Conservation (phyloP, 1,284 basidiomycete species). For the Apiotrichum montevideense region DNA sequence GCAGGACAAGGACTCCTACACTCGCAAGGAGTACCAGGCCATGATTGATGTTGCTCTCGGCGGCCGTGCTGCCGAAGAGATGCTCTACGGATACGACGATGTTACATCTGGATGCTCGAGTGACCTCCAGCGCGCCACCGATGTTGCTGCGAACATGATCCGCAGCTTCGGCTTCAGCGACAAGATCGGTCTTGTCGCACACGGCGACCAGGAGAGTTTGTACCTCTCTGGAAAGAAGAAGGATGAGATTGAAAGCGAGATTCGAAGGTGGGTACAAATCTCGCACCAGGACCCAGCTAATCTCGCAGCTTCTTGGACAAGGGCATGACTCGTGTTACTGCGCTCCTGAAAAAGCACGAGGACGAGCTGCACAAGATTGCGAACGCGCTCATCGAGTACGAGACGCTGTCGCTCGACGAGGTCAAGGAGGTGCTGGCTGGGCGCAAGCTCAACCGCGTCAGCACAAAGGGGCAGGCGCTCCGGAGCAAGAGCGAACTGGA, state of each 20-base stretch:
- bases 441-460: constrained; percentile 55
- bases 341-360: constrained; percentile 64
- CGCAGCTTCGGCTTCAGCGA: constrained; percentile 72
- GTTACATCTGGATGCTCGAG: constrained; percentile 85
- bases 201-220: constrained; percentile 64
- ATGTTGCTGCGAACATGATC: constrained; percentile 80
- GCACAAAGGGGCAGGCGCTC: constrained; percentile 27
- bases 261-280: constrained; percentile 60
- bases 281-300: background rate
- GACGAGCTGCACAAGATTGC: constrained; percentile 82
- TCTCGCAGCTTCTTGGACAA: constrained; percentile 62
- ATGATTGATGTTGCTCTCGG: constrained; percentile 85
- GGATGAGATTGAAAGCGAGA: constrained; percentile 77
- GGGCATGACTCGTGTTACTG: constrained; percentile 63
- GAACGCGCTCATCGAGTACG: constrained; percentile 80
- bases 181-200: constrained; percentile 70
- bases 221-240: constrained; percentile 65
- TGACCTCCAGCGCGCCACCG: constrained; percentile 73
- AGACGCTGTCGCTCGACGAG: constrained; percentile 81
- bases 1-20: constrained; percentile 56
- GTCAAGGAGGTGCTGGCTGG: constrained; percentile 78
- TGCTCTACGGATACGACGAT: constrained; percentile 81
- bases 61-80: constrained; percentile 85
- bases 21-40: constrained; percentile 41
- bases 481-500: constrained; percentile 21